Base-by-base conservation (phyloP, 2,329 filamentous ascomycete species). In the Penicillium paneum region DNA sequence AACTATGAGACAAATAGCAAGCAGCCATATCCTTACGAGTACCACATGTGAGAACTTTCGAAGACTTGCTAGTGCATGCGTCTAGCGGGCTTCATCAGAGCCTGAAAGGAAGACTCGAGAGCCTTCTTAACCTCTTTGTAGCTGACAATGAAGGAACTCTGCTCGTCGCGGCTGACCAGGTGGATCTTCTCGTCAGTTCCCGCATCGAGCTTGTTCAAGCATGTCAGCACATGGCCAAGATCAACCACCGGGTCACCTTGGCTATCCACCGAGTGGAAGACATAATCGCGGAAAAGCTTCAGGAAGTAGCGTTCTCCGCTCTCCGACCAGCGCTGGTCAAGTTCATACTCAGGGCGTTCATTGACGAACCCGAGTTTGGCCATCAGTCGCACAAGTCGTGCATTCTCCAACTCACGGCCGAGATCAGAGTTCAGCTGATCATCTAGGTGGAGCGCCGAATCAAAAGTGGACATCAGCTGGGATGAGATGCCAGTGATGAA, bases 231-330 rank as follows among this genome's bases (percentile, higher is more conserved):
- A 75, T 97, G 92, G 3, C 89, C 93, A 54, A 97, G 78, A 68
- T 97, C 90, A 5, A 96, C 80, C 1, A 92, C 87, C 0, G 94
- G 89, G 49, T 89, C 88, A 13, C 91, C 91, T 54, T 90, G 85
- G 29, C 84, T 82, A 70, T 97, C 91, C 12, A 97, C 91, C 67
- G 96, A 92, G 72, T 99, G 94, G 75, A 97, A 99, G 38, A 97
- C 90, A 66, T 95, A 97, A 74, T 99, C 94, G 46, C 94, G 85
- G 79, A 97, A 97, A 8, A 99, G 82, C 75, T 96, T 97, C 60
- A 99, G 80, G 69, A 90, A 89, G 71, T 96, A 97, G 28, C 92
- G 85, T 66, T 96, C 91, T 26, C 93, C 93, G 44, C 89, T 94
- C 72, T 97, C 93, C 5, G 91, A 90, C 93, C 94, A 99, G 45